phyloP scores from a whole-genome alignment of 441 rosid genomes.

The Arabidopsis hybrid region DNA sequence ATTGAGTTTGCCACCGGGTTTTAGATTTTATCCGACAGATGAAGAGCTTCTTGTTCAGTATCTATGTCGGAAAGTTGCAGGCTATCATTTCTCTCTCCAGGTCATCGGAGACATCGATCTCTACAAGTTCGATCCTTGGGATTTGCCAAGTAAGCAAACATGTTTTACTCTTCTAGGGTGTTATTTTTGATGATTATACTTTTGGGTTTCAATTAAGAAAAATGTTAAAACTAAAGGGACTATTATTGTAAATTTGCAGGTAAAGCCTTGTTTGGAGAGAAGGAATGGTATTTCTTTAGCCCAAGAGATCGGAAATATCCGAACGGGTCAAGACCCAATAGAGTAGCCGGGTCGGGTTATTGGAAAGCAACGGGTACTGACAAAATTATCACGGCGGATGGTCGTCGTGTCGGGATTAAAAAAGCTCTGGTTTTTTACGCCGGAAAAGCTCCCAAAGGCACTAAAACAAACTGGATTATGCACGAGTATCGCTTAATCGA shows the following conservation, averaged over 20 bases:
- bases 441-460: constrained; percentile 94
- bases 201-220: background rate
- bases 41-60: constrained; percentile 94
- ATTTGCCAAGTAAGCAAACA: constrained; percentile 69
- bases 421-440: constrained; percentile 91
- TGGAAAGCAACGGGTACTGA: constrained; percentile 99
- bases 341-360: constrained; percentile 94
- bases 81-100: constrained; percentile 64
- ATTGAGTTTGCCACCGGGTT: constrained; percentile 95
- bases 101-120: constrained; percentile 89
- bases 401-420: constrained; percentile 89
- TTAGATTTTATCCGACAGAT: constrained; percentile 91
- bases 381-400: constrained; percentile 73
- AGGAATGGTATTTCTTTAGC: constrained; percentile 96
- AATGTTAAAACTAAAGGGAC: background rate
- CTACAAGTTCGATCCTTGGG: constrained; percentile 97
- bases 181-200: background rate
- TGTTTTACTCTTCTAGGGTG: background rate
- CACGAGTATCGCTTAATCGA: constrained; percentile 88
- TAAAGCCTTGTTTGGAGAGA: constrained; percentile 90
- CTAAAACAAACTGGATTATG: constrained; percentile 98
- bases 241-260: constrained; percentile 46
- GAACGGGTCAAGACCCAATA: constrained; percentile 92
- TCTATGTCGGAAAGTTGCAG: constrained; percentile 83
- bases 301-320: constrained; percentile 96